phyloP scores from a whole-genome alignment of 1,139 yeast genomes.

The Taphrina betulina region DNA sequence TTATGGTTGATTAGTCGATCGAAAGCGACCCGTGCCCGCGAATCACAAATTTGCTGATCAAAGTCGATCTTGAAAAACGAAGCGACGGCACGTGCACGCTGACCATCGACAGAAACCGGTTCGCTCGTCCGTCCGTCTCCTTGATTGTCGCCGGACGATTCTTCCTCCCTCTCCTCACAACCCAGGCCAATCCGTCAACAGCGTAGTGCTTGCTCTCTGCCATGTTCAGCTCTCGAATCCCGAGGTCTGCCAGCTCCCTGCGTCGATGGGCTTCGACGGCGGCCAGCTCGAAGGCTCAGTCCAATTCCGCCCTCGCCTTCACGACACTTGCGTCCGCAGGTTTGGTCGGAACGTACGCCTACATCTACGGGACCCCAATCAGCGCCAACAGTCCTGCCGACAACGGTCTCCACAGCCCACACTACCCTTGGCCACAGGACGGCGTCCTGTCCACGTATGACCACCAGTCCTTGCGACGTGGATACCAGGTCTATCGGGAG shows the following conservation, averaged over 20 bases:
- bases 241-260: constrained; percentile 30
- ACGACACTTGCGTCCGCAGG: constrained; percentile 40
- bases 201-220: neutral
- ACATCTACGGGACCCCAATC: constrained; percentile 77
- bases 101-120: too few species aligned
- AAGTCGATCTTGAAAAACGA: too few species aligned
- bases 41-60: too few species aligned
- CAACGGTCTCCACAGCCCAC: constrained; percentile 96
- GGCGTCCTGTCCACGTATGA: constrained; percentile 88
- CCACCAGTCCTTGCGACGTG: constrained; percentile 81
- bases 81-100: too few species aligned
- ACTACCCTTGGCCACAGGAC: constrained; percentile 88
- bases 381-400: constrained; percentile 98
- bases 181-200: too few species aligned
- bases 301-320: constrained; percentile 38
- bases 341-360: constrained; percentile 46
- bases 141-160: too few species aligned
- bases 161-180: too few species aligned
- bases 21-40: too few species aligned
- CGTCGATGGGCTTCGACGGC: constrained; percentile 30
- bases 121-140: too few species aligned
- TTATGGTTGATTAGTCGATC: too few species aligned
- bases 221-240: constrained; percentile 28
- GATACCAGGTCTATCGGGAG: constrained; percentile 97
- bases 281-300: constrained; percentile 34